Evolutionary conservation across 768 basidiomycete genomes (phyloP).

Genomic region (Pulveroboletus sp.): DNA sequence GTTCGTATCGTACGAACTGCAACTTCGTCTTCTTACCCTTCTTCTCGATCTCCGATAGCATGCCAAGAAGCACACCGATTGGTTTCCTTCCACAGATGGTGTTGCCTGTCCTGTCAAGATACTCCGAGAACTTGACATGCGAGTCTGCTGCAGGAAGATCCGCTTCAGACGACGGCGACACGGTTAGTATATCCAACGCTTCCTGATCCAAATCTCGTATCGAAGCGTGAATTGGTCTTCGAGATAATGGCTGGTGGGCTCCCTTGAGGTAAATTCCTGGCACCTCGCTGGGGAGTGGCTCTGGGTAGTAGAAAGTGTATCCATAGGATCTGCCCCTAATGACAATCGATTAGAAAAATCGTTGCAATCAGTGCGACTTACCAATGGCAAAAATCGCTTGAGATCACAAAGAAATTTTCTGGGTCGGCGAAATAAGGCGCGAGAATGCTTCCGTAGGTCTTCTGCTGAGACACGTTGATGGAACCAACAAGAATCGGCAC

Average conservation of each 20-base stretch:
- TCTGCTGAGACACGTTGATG: slow-evolving; percentile 59
- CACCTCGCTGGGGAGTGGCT: slow-evolving; percentile 45
- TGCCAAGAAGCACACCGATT: slow-evolving; percentile 87
- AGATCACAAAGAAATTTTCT: slow-evolving; percentile 86
- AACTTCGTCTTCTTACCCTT: slow-evolving; percentile 37
- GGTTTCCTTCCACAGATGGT: slow-evolving; percentile 98
- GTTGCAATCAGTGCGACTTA: slow-evolving; percentile 32
- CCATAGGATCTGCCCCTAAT: slow-evolving; percentile 79
- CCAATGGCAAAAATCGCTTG: slow-evolving; percentile 99
- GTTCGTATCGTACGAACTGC: slow-evolving; percentile 91
- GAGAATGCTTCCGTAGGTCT: slow-evolving; percentile 62
- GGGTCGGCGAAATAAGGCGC: slow-evolving; percentile 77
- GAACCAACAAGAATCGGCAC: slow-evolving; percentile 92
- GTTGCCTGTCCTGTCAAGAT: slow-evolving; percentile 77
- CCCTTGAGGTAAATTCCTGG: slow-evolving; percentile 50
- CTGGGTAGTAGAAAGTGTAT: slow-evolving; percentile 85
- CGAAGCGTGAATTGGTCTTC: slow-evolving; percentile 75
- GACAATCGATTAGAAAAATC: slow-evolving; percentile 1
- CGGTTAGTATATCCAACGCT: slow-evolving; percentile 71
- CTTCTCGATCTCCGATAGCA: slow-evolving; percentile 58
- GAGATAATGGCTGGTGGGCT: slow-evolving; percentile 36
- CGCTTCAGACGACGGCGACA: slow-evolving; percentile 46
- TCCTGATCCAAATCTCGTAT: slow-evolving; percentile 85
- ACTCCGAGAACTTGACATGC: slow-evolving; percentile 62
- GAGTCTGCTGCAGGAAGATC: slow-evolving; percentile 46